phyloP scores from a whole-genome alignment of 352 stramenopile species.

The Phytophthora litchii region DNA sequence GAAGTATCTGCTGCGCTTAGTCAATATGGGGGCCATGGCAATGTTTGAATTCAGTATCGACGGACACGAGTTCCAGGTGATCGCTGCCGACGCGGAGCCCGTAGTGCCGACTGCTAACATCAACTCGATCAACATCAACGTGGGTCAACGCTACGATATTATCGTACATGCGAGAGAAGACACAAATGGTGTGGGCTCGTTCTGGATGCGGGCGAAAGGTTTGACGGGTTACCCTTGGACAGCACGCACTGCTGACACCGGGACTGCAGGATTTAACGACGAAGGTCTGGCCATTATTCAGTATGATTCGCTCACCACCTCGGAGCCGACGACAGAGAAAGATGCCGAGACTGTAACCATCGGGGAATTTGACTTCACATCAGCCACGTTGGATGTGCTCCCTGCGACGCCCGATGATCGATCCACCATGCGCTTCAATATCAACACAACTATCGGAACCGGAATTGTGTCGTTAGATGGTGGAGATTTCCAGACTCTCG shows the following conservation, averaged over 20 bases:
- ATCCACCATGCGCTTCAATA: constrained; percentile 18
- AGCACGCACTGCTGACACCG: neutral
- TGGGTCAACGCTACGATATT: constrained; percentile 35
- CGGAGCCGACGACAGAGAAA: neutral
- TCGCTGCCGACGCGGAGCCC: constrained; percentile 29
- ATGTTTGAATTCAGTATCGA: constrained; percentile 46
- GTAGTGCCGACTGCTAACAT: constrained; percentile 14
- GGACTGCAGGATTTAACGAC: neutral
- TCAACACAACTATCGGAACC: constrained; percentile 10
- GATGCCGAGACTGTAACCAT: neutral
- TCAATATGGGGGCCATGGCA: constrained; percentile 35
- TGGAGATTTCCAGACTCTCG: neutral
- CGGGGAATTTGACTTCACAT: neutral
- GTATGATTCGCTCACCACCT: too few species aligned
- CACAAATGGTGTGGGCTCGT: neutral
- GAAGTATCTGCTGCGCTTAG: constrained; percentile 36
- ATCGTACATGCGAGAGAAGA: constrained; percentile 29
- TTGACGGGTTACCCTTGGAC: neutral
- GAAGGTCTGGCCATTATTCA: too few species aligned
- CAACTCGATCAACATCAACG: constrained; percentile 34
- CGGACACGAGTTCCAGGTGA: constrained; percentile 36
- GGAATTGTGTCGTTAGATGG: neutral
- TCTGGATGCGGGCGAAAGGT: neutral
- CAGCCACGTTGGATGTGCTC: neutral
- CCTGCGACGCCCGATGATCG: neutral